Percentiles rank a stretch among this genome's conserved stretches.
These are phyloP conservation scores for Russula foetens DNA, from an alignment of 768 basidiomycete species.

Conservation along the genomic window DNA sequence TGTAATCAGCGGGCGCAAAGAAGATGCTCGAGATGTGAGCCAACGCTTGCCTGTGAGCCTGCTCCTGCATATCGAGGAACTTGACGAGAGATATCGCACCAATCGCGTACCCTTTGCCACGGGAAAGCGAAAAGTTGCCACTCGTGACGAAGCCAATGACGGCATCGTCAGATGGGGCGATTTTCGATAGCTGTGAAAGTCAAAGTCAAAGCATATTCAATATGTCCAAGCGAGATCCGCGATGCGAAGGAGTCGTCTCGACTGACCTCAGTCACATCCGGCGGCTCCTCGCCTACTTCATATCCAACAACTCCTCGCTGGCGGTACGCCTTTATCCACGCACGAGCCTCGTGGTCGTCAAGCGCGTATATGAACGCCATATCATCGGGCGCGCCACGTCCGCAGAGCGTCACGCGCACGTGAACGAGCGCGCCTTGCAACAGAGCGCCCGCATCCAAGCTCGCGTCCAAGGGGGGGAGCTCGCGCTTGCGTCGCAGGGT, in stretches of 20 bases:
- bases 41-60: conserved; percentile 33
- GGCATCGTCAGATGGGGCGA: conserved; percentile 32
- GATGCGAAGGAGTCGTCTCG: neutral
- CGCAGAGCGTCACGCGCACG: conserved; percentile 53
- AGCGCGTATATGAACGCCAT: conserved; percentile 65
- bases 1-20: neutral
- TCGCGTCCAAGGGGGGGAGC: conserved; percentile 32
- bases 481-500: conserved; percentile 48
- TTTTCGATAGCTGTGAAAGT: conserved; percentile 40
- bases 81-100: conserved; percentile 57
- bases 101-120: conserved; percentile 71
- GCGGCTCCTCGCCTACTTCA: conserved; percentile 19
- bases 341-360: conserved; percentile 42
- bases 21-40: neutral
- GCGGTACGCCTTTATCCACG: conserved; percentile 36
- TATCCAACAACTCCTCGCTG: conserved; percentile 20
- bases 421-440: conserved; percentile 57
- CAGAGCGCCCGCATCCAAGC: conserved; percentile 35
- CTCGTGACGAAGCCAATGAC: conserved; percentile 82
- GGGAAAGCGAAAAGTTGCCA: conserved; percentile 72
- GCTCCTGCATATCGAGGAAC: conserved; percentile 45
- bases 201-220: neutral
- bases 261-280: conserved; percentile 28
- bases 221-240: conserved; percentile 1
- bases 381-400: conserved; percentile 66